Evolutionary conservation across 2,329 filamentous ascomycete species (phyloP).

Genomic region (Trichoderma sp.): DNA sequence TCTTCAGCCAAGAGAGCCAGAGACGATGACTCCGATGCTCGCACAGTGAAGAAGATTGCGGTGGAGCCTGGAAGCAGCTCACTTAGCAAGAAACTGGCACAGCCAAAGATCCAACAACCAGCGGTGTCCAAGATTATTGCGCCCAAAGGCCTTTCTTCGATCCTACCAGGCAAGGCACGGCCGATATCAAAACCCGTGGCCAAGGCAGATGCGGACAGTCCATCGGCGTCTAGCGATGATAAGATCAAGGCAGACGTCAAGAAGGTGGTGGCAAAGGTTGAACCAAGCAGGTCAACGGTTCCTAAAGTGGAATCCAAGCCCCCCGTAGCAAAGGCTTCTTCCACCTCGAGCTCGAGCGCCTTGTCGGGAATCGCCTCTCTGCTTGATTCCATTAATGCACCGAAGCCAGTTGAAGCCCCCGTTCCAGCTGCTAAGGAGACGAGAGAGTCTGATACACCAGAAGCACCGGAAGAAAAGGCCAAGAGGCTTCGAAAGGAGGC

Average conservation of each 20-base stretch:
- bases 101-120: constrained; percentile 41
- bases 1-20: constrained; percentile 44
- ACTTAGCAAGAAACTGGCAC: constrained; percentile 48
- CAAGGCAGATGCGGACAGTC: constrained; percentile 44
- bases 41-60: constrained; percentile 49
- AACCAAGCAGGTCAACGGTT: constrained; percentile 32
- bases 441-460: constrained; percentile 54
- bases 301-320: constrained; percentile 40
- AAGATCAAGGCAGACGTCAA: constrained; percentile 40
- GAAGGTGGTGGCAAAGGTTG: constrained; percentile 32
- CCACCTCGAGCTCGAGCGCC: constrained; percentile 39
- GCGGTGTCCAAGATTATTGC: constrained; percentile 38
- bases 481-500: constrained; percentile 74
- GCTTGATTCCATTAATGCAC: constrained; percentile 54
- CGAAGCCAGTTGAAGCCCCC: constrained; percentile 42
- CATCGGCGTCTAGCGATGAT: constrained; percentile 38
- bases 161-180: constrained; percentile 55
- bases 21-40: constrained; percentile 47
- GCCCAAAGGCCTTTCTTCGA: constrained; percentile 41
- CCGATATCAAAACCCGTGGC: constrained; percentile 47
- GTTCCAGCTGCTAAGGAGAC: constrained; percentile 57
- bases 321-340: constrained; percentile 37
- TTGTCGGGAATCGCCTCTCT: constrained; percentile 59
- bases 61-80: constrained; percentile 45
- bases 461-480: constrained; percentile 69